Evolutionary conservation across 1,284 basidiomycete genomes (phyloP).

Genomic region (Erythrobasidium hasegawianum): DNA sequence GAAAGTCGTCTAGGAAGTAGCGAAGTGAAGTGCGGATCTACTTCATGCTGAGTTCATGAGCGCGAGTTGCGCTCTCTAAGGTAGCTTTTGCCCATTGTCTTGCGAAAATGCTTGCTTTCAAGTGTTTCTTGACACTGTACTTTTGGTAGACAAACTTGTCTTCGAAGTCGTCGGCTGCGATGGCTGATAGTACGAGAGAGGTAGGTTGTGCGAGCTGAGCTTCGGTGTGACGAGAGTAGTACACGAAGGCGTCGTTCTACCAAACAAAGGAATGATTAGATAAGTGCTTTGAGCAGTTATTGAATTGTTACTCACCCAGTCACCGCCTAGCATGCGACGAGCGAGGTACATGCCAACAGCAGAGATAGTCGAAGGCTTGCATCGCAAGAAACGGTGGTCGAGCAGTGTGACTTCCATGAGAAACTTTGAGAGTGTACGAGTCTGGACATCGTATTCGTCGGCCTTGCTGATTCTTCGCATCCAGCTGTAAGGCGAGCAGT

Average conservation of each 20-base stretch:
- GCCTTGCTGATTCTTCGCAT: conserved; percentile 98
- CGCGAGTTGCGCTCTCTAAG: conserved; percentile 27
- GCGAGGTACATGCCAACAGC: conserved; percentile 97
- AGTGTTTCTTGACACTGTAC: conserved; percentile 83
- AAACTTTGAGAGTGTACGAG: conserved; percentile 94
- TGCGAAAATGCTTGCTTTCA: conserved; percentile 36
- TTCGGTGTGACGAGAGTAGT: conserved; percentile 88
- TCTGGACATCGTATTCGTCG: conserved; percentile 98
- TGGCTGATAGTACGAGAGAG: conserved; percentile 75
- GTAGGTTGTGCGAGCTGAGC: conserved; percentile 81
- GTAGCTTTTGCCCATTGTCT: conserved; percentile 34
- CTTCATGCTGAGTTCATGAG: conserved; percentile 29
- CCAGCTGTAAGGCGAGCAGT: conserved; percentile 99
- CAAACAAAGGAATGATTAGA: conserved; percentile 26
- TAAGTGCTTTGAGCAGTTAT: too few relatives aligned
- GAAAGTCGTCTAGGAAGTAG: too few relatives aligned
- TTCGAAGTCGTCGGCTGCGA: conserved; percentile 74
- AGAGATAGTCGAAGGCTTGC: conserved; percentile 91
- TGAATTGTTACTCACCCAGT: conserved; percentile 67
- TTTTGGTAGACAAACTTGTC: conserved; percentile 90
- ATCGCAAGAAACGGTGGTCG: conserved; percentile 87
- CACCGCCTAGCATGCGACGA: conserved; percentile 81
- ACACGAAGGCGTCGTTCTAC: conserved; percentile 86
- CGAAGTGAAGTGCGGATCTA: not conserved
- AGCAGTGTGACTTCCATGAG: conserved; percentile 92